phyloP scores from a whole-genome alignment of 2,329 filamentous ascomycete genomes.

The Lachnum nothofagi region DNA sequence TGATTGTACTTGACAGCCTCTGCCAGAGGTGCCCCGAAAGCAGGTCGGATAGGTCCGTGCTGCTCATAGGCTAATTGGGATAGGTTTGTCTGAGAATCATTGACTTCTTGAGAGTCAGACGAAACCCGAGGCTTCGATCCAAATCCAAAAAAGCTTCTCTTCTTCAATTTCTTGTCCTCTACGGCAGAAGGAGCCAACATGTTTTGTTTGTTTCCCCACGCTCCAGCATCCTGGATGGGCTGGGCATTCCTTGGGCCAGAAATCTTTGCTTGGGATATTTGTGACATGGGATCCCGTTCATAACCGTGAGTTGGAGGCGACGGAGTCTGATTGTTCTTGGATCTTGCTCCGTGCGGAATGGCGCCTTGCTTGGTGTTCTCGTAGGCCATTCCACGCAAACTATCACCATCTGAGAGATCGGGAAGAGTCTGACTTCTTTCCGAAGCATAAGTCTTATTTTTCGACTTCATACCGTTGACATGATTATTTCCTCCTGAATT shows the following conservation, averaged over 20 bases:
- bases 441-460: slow-evolving; percentile 39
- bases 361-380: slow-evolving; percentile 34
- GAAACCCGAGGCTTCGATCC: slow-evolving; percentile 56
- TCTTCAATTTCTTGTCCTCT: slow-evolving; percentile 76
- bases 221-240: slow-evolving; percentile 74
- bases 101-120: slow-evolving; percentile 54
- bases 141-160: slow-evolving; percentile 71
- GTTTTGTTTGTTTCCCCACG: slow-evolving; percentile 76
- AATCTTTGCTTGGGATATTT: slow-evolving; percentile 42
- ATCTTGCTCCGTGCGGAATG: slow-evolving; percentile 29
- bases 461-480: slow-evolving; percentile 35
- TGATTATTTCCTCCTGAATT: slow-evolving; percentile 34
- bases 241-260: slow-evolving; percentile 81
- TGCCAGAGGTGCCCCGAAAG: slow-evolving; percentile 78
- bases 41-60: slow-evolving; percentile 57
- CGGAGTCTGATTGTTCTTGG: slow-evolving; percentile 29
- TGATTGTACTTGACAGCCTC: slow-evolving; percentile 81
- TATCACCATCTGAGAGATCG: slow-evolving; percentile 34
- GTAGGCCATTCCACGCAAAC: slow-evolving; percentile 34
- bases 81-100: slow-evolving; percentile 41
- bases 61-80: slow-evolving; percentile 41
- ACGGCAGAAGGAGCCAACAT: slow-evolving; percentile 44
- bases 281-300: slow-evolving; percentile 28
- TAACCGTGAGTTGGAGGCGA: slow-evolving; percentile 28
- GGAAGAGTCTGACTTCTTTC: slow-evolving; percentile 33